Conservation (phyloP, 73 alveolate species). For the Durusdinium trenchii region DNA sequence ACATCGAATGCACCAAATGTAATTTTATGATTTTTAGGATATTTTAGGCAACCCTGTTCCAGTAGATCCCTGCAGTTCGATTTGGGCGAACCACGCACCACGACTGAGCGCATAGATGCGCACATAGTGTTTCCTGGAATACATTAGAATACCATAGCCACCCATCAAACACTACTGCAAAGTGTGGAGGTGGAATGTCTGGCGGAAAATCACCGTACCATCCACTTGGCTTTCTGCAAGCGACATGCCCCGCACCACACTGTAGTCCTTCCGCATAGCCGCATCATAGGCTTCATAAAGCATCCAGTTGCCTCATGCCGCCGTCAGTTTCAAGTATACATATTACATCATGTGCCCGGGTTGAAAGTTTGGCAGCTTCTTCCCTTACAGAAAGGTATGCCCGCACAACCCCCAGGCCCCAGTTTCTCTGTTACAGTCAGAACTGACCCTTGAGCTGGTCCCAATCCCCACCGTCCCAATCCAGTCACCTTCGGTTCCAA, state of each 20-base stretch:
- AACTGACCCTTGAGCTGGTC: not conserved
- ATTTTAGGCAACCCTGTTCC: too few species aligned
- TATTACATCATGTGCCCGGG: not conserved
- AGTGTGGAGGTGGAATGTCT: too few species aligned
- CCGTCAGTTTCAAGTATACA: not conserved
- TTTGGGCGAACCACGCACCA: too few species aligned
- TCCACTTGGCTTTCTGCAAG: too few species aligned
- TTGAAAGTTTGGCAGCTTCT: not conserved
- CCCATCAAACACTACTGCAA: too few species aligned
- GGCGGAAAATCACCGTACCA: too few species aligned
- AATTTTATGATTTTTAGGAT: too few species aligned
- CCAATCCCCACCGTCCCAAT: not conserved
- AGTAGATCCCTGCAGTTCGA: too few species aligned
- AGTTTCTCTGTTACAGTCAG: not conserved
- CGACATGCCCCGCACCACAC: conserved; percentile 23
- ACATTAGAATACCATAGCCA: too few species aligned
- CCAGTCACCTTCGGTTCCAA: not conserved
- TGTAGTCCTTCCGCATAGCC: conserved; percentile 32
- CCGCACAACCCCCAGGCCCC: not conserved
- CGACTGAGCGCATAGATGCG: too few species aligned
- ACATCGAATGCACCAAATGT: too few species aligned
- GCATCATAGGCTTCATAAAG: conserved; percentile 79
- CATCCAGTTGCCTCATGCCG: conserved; percentile 61
- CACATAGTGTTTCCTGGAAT: too few species aligned
- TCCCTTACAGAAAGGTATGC: not conserved